Evolutionary conservation across 371 early-diverging fungal genomes (phyloP), one percentile per base, ranked within the genome.

Genomic region (Actinomortierella wolfii): DNA sequence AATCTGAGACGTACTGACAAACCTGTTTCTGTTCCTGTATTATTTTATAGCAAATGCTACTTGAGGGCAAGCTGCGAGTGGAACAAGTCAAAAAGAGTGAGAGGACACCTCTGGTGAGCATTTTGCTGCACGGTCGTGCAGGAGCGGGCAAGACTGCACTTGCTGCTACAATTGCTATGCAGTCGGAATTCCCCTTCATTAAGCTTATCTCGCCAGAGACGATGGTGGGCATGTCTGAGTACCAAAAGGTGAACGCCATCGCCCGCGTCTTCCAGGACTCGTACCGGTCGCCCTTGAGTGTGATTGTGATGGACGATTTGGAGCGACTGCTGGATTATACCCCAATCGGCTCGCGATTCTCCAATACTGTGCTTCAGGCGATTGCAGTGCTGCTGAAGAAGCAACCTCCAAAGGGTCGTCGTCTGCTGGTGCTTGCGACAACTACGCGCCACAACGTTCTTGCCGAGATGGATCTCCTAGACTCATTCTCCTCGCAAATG

Each of bases 261-360:
- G 94, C 89, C 81, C 61, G 86, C 79, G 82, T 93, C 34, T 98
- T 98, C 74, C 91, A 88, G 67, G 99, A 99, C 79, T 95, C 99
- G 7, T 99, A 99, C 86, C 97, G 97, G 76, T 98, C 98, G 14
- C 94, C 97, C 14, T 76, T 92, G 51, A 94, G 97, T 76, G 88
- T 97, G 21, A 92, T 99, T 63, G 96, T 99, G 18, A 84, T 99
- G 56, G 99, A 99, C 77, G 89, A 96, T 51, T 91, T 99, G 51
- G 99, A 99, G 80, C 88, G 97, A 39, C 78, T 99, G 6, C 78
- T 97, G 84, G 99, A 99, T 59, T 99, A 94, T 89, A 99, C 98
- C 0, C 88, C 93, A 3, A 97, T 99, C 70, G 99, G 99, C 3
- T 97, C 99, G 20, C 87, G 99, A 24, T 99, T 99, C 79, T 97